Conservation (phyloP, 352 stramenopile species). For the Globisporangium spinosum region DNA sequence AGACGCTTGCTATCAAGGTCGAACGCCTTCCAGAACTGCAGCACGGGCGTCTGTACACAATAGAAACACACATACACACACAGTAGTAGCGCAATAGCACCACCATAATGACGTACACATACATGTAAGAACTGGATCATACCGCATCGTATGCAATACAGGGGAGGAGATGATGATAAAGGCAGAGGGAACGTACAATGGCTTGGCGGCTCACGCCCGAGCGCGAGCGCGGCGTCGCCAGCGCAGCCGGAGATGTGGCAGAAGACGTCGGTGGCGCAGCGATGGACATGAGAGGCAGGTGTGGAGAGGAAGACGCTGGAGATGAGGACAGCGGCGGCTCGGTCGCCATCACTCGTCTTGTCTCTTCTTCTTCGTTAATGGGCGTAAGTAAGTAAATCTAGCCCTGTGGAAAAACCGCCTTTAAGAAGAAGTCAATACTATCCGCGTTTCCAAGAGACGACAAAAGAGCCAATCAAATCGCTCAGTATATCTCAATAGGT, state of each 20-base stretch:
- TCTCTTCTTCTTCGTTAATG: background rate
- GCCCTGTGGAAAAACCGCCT: no score
- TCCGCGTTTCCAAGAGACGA: no score
- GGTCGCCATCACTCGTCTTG: background rate
- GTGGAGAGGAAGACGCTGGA: background rate
- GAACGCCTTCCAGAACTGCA: slow-evolving; percentile 86
- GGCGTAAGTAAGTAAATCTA: no score
- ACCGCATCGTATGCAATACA: background rate
- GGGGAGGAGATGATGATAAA: background rate
- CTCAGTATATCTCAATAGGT: no score
- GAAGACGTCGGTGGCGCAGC: background rate
- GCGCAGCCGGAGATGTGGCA: background rate
- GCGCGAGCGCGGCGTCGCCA: slow-evolving; percentile 12
- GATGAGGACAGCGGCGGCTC: slow-evolving; percentile 1
- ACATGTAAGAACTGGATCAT: background rate
- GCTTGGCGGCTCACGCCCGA: slow-evolving; percentile 24
- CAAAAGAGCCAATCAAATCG: no score
- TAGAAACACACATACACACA: background rate
- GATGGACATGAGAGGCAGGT: background rate
- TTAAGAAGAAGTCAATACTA: no score
- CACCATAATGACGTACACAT: background rate
- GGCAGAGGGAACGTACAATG: slow-evolving; percentile 24
- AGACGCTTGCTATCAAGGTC: slow-evolving; percentile 87
- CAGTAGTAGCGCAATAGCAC: no score
- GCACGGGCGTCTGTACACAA: slow-evolving; percentile 39